Evolutionary conservation across 805 yeast species (phyloP).

Genomic region (Schwanniomyces sp.): DNA sequence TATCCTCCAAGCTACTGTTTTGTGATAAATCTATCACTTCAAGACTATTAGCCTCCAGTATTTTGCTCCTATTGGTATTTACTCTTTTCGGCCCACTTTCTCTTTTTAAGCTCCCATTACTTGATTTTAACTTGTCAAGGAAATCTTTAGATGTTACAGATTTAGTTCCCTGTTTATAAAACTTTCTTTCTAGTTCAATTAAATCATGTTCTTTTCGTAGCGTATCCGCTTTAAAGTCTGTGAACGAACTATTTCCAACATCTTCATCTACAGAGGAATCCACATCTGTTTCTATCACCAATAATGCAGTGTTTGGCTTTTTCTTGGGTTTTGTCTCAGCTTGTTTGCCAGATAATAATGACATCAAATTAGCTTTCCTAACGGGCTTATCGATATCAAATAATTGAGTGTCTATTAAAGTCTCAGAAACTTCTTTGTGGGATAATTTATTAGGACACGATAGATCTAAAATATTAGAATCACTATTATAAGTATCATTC

Average conservation of each 20-base stretch:
- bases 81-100: background rate
- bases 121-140: slow-evolving; percentile 5
- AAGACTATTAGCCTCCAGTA: background rate
- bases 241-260: slow-evolving; percentile 1
- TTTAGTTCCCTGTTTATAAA: slow-evolving; percentile 14
- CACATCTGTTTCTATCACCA: background rate
- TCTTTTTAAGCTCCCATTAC: background rate
- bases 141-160: slow-evolving; percentile 19
- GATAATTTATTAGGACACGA: background rate
- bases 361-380: slow-evolving; percentile 8
- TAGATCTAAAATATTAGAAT: background rate
- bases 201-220: slow-evolving; percentile 16
- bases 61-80: background rate
- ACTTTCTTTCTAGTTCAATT: slow-evolving; percentile 21
- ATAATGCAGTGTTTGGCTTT: background rate
- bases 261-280: background rate
- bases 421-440: background rate
- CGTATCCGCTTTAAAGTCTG: slow-evolving; percentile 10
- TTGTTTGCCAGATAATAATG: slow-evolving; percentile 17
- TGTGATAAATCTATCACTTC: background rate
- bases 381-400: background rate
- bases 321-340: slow-evolving; percentile 3
- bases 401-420: background rate
- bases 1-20: background rate
- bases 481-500: background rate